phyloP scores from a whole-genome alignment of 2,329 filamentous ascomycete species.

The Fusarium fracticaudum region DNA sequence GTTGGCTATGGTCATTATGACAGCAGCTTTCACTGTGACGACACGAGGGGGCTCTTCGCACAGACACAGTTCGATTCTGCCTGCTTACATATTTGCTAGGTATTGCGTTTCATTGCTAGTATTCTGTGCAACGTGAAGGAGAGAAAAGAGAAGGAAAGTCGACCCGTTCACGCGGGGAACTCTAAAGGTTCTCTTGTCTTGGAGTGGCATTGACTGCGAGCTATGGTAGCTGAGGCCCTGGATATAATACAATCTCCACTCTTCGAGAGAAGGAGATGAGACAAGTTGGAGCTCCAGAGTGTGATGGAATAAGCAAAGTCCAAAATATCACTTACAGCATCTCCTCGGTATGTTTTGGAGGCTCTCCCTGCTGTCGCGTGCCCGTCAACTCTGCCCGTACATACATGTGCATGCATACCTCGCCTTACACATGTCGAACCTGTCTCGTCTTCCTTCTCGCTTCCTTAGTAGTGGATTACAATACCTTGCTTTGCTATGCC shows the following conservation, averaged over 20 bases:
- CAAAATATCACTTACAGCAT: background rate
- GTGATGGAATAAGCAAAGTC: background rate
- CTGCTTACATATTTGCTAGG: background rate
- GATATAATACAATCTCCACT: conserved; percentile 11
- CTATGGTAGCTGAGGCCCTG: background rate
- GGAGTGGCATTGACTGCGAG: background rate
- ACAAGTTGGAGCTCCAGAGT: background rate
- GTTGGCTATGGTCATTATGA: conserved; percentile 29
- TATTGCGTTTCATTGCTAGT: conserved; percentile 9
- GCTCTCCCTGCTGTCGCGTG: conserved; percentile 17
- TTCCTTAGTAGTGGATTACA: conserved; percentile 25
- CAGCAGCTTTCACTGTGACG: conserved; percentile 3
- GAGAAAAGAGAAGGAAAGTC: background rate
- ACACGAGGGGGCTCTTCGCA: conserved; percentile 15
- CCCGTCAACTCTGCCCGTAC: background rate
- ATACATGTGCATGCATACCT: background rate
- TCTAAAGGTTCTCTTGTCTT: background rate
- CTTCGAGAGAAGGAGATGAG: background rate
- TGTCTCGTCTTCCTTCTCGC: conserved; percentile 16
- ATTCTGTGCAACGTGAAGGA: background rate
- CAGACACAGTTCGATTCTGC: conserved; percentile 15
- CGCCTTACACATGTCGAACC: background rate
- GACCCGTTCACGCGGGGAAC: conserved; percentile 15
- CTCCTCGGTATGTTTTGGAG: background rate
- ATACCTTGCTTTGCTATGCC: background rate